Evolutionary conservation across 2,329 filamentous ascomycete species (phyloP), one percentile per base, ranked within the genome.

Genomic region (Plenodomus tracheiphilus): DNA sequence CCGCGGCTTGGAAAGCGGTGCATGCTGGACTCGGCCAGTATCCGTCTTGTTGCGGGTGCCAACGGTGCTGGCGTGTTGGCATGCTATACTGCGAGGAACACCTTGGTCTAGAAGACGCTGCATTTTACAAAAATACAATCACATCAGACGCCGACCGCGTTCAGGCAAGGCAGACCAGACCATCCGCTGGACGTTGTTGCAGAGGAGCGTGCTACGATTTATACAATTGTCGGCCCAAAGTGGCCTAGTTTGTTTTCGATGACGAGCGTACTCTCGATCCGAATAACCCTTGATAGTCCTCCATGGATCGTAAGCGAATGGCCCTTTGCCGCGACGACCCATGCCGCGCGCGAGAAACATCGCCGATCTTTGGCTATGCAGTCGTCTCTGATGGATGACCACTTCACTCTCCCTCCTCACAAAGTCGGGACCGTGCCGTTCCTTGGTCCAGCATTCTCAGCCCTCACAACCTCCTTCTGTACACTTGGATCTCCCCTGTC

Each of bases 381-480:
- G 16, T 44, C 44, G 41, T 48, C 49, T 43, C 58, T 39, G 46
- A 59, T 59, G 57, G 41, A 59, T 59, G 52, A 59, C 57, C 57
- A 56, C 49, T 56, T 39, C 57, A 59, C 51, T 43, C 43, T 39
- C 37, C 34, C 20, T 42, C 45, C 46, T 46, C 36, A 42, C 51
- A n/a, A n/a, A 39, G 45, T 48, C 49, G 45, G 41, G 41, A 46
- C 39, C 43, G 20, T 49, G 22, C 35, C 50, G 32, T 35, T 39
- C 43, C 39, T 39, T 30, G 21, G 37, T 36, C 18, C 41, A 22
- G 13, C 41, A n/a, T 21, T 21, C 11, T 16, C n/a, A 16, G 43
- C 19, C 43, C 17, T 32, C 28, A 32, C 28, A 7, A 32, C 28
- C 28, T 32, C 7, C 28, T 32, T 32, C 11, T 32, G 28, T 32